Evolutionary conservation across 257 asterid genomes (phyloP).

Genomic region (Penstemon davidsonii): DNA sequence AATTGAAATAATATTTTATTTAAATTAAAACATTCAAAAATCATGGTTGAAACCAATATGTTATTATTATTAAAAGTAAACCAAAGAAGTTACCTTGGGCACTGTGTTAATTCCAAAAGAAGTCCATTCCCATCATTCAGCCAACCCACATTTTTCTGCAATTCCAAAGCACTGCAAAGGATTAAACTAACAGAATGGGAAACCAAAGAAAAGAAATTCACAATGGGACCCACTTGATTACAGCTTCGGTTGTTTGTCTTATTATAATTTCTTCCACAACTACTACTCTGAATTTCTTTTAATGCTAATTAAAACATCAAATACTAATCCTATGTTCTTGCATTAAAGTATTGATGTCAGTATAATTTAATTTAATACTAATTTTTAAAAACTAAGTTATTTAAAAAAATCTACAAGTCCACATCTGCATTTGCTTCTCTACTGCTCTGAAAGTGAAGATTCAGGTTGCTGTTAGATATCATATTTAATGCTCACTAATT

Average conservation of each 20-base stretch:
- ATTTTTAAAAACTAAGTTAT: not conserved
- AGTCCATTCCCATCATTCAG: slow-evolving; percentile 2
- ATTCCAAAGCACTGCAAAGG: not conserved
- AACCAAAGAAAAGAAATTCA: not conserved
- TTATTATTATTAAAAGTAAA: too few relatives aligned
- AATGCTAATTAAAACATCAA: not conserved
- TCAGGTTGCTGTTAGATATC: slow-evolving; percentile 41
- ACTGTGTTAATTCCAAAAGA: too few relatives aligned
- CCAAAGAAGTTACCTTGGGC: too few relatives aligned
- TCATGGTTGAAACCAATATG: too few relatives aligned
- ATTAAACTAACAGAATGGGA: not conserved
- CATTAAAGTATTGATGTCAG: slow-evolving; percentile 5
- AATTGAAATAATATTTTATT: too few relatives aligned
- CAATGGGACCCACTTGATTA: slow-evolving; percentile 19
- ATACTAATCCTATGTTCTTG: not conserved
- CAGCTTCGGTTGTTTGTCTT: not conserved
- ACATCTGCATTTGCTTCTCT: slow-evolving; percentile 5
- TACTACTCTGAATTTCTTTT: not conserved
- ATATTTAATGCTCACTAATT: slow-evolving; percentile 36
- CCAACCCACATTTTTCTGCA: not conserved
- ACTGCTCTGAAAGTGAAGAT: slow-evolving; percentile 40
- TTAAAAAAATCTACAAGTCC: slow-evolving; percentile 3
- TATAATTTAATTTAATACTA: not conserved
- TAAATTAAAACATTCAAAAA: too few relatives aligned
- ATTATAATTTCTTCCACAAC: not conserved